Evolutionary conservation across 257 asterid genomes (phyloP).

Genomic region (Nicotiana noctiflora): DNA sequence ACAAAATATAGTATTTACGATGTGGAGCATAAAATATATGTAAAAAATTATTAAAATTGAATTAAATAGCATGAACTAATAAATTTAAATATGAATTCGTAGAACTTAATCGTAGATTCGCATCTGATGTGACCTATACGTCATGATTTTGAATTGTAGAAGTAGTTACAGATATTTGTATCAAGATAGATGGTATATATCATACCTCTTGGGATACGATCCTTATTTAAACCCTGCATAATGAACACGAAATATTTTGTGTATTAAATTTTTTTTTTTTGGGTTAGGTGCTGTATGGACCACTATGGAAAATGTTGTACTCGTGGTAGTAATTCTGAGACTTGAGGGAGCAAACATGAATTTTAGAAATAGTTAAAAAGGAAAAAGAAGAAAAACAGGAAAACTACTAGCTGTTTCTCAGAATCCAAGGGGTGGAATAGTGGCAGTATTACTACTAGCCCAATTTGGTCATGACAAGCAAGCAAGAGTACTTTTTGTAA

Average conservation of each 20-base stretch:
- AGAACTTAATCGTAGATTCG: too few species aligned
- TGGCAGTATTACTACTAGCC: slow-evolving; percentile 2
- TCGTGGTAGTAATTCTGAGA: background rate
- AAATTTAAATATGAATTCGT: too few species aligned
- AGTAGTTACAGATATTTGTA: too few species aligned
- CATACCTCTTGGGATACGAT: too few species aligned
- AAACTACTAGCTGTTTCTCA: slow-evolving; percentile 22
- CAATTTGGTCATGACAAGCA: slow-evolving; percentile 7
- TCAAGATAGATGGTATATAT: too few species aligned
- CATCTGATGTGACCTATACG: too few species aligned
- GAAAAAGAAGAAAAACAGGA: too few species aligned
- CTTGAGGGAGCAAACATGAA: background rate
- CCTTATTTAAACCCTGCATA: too few species aligned
- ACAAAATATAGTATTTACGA: rapidly evolving
- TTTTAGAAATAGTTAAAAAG: background rate
- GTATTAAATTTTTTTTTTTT: background rate
- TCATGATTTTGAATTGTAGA: too few species aligned
- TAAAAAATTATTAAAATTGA: too few species aligned
- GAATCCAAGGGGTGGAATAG: slow-evolving; percentile 28
- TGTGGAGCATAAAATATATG: too few species aligned
- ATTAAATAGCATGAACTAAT: too few species aligned
- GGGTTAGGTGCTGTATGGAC: background rate
- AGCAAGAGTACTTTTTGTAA: background rate
- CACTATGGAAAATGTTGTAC: background rate
- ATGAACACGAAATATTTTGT: rapidly evolving